Percentiles rank a stretch among this genome's conserved stretches.
phyloP scores from a whole-genome alignment of 2,329 filamentous ascomycete species.

The Rhynchosporium secalis region DNA sequence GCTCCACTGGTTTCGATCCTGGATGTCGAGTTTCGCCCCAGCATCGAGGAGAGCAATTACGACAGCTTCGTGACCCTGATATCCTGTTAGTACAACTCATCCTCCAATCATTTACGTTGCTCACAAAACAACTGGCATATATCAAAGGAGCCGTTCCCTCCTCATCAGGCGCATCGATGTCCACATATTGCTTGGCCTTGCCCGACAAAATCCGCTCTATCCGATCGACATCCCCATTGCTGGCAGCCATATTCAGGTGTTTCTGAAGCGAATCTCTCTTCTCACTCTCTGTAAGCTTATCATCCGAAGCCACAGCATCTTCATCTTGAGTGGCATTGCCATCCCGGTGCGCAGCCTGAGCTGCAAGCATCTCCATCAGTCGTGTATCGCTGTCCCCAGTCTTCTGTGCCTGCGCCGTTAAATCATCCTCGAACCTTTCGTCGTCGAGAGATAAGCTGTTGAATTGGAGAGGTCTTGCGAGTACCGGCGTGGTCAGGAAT shows the following conservation, averaged over 20 bases:
- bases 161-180: conserved; percentile 85
- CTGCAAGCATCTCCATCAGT: conserved; percentile 93
- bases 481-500: conserved; percentile 83
- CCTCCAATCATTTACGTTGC: conserved; percentile 35
- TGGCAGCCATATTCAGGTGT: conserved; percentile 89
- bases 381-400: conserved; percentile 79
- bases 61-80: conserved; percentile 81
- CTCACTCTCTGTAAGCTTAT: conserved; percentile 71
- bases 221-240: conserved; percentile 87
- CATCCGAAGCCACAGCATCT: conserved; percentile 73
- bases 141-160: conserved; percentile 96
- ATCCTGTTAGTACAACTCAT: conserved; percentile 22
- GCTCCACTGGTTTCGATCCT: conserved; percentile 96
- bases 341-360: conserved; percentile 83
- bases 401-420: conserved; percentile 52
- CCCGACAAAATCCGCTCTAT: conserved; percentile 75
- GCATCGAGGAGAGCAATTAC: conserved; percentile 81
- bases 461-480: conserved; percentile 82
- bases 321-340: conserved; percentile 74
- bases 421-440: conserved; percentile 64
- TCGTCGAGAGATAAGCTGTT: conserved; percentile 80
- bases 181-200: conserved; percentile 71
- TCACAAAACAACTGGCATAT: conserved; percentile 95
- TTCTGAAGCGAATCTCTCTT: conserved; percentile 84
- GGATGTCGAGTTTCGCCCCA: conserved; percentile 85